Percentiles rank a stretch among this genome's conserved stretches.
Conservation (phyloP, 768 basidiomycete species). For the Suillus spraguei region DNA sequence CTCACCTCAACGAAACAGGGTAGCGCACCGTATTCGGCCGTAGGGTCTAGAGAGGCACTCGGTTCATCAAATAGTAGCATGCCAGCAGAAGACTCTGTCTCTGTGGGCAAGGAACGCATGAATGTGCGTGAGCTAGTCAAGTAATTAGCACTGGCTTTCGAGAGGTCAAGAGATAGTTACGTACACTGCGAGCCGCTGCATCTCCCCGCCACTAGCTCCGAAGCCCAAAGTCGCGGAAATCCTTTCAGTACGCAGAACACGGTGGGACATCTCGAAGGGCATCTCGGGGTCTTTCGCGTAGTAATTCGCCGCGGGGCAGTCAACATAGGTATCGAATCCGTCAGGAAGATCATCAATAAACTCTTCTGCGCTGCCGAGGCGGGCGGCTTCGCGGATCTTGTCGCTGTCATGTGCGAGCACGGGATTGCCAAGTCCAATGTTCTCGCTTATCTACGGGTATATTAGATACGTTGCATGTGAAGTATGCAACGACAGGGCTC, state of each 20-base stretch:
- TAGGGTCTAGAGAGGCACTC: conserved; percentile 72
- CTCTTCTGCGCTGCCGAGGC: conserved; percentile 66
- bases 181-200: conserved; percentile 74
- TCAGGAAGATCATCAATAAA: conserved; percentile 68
- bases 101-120: conserved; percentile 60
- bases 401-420: conserved; percentile 51
- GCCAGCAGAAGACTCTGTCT: conserved; percentile 47
- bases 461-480: not conserved
- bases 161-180: not conserved
- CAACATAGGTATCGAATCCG: conserved; percentile 69
- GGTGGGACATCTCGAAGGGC: conserved; percentile 57
- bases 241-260: conserved; percentile 44
- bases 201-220: conserved; percentile 76
- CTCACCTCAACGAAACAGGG: not conserved
- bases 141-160: not conserved
- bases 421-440: conserved; percentile 76
- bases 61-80: conserved; percentile 73
- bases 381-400: conserved; percentile 63
- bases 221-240: conserved; percentile 36
- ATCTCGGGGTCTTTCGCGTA: conserved; percentile 63
- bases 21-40: conserved; percentile 64
- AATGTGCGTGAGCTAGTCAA: conserved; percentile 59
- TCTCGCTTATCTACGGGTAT: conserved; percentile 63
- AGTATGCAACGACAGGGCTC: conserved; percentile 24
- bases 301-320: conserved; percentile 71